Evolutionary conservation across 495 filamentous ascomycete species (phyloP).

Genomic region (Hamigera avellanea): DNA sequence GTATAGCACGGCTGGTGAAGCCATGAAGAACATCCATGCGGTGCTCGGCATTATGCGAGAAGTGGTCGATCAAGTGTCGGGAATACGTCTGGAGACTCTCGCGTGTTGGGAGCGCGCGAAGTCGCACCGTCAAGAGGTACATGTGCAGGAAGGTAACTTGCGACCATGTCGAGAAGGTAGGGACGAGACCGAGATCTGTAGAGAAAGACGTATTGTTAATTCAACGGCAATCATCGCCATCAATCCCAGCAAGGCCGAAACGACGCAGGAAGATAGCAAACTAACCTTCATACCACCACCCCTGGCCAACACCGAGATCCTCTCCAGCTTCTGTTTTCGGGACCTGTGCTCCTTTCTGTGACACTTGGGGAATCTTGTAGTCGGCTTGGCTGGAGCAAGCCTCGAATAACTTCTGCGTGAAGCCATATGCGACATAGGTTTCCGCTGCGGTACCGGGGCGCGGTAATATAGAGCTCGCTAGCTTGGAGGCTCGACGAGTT

Average conservation of each 20-base stretch:
- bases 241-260: not conserved
- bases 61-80: conserved; percentile 78
- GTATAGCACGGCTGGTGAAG: conserved; percentile 47
- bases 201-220: no score
- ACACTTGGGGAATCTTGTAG: conserved; percentile 53
- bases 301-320: conserved; percentile 61
- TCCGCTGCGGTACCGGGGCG: conserved; percentile 37
- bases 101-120: conserved; percentile 58
- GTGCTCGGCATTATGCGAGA: conserved; percentile 83
- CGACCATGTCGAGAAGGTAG: conserved; percentile 90
- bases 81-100: conserved; percentile 50
- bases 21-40: conserved; percentile 69
- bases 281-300: conserved; percentile 79
- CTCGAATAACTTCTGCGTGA: conserved; percentile 68
- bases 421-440: conserved; percentile 64
- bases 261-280: conserved; percentile 2
- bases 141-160: conserved; percentile 93
- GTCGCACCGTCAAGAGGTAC: conserved; percentile 81
- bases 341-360: conserved; percentile 42
- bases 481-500: conserved; percentile 13
- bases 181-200: conserved; percentile 50
- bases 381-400: conserved; percentile 64
- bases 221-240: not conserved
- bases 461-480: conserved; percentile 21
- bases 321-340: conserved; percentile 59